Evolutionary conservation across 2,329 filamentous ascomycete genomes (phyloP).

Genomic region (Aspergillus tanneri): DNA sequence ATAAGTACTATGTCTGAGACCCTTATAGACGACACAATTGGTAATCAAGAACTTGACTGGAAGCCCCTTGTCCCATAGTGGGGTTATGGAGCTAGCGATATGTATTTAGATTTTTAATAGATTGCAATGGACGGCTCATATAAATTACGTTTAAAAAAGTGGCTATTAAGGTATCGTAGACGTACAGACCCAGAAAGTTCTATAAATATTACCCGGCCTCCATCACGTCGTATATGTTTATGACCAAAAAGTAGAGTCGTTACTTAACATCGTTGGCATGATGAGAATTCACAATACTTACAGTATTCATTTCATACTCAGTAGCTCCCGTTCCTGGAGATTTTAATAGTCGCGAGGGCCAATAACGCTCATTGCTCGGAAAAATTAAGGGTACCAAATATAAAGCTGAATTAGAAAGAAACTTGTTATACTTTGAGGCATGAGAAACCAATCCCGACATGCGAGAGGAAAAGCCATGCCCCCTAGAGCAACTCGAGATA

Average conservation of each 20-base stretch:
- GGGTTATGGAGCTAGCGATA: too few relatives aligned
- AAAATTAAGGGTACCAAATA: too few relatives aligned
- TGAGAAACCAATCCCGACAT: conserved; percentile 44
- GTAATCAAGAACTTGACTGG: conserved; percentile 31
- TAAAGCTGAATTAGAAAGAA: conserved; percentile 1
- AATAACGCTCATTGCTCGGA: neutral
- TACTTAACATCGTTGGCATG: too few relatives aligned
- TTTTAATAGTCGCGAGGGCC: neutral
- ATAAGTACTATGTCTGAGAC: conserved; percentile 4
- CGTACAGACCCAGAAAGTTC: too few relatives aligned
- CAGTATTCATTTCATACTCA: conserved; percentile 10
- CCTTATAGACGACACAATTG: conserved; percentile 27
- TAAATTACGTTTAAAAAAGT: too few relatives aligned
- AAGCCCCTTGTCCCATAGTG: conserved; percentile 31
- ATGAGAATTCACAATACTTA: conserved; percentile 13
- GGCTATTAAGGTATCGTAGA: too few relatives aligned
- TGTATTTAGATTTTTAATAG: too few relatives aligned
- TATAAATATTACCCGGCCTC: too few relatives aligned
- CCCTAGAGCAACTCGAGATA: conserved; percentile 35
- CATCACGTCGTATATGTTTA: too few relatives aligned
- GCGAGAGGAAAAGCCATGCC: conserved; percentile 48
- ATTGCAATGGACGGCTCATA: too few relatives aligned
- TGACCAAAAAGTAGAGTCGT: too few relatives aligned
- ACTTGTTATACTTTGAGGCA: conserved; percentile 27
- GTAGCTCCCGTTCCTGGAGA: conserved; percentile 5